A percentile compares a stretch with the other conserved stretches of the same genome.
These are phyloP conservation scores for Leccinum barrowsii DNA, from an alignment of 768 basidiomycete genomes.

Conservation along the genomic window DNA sequence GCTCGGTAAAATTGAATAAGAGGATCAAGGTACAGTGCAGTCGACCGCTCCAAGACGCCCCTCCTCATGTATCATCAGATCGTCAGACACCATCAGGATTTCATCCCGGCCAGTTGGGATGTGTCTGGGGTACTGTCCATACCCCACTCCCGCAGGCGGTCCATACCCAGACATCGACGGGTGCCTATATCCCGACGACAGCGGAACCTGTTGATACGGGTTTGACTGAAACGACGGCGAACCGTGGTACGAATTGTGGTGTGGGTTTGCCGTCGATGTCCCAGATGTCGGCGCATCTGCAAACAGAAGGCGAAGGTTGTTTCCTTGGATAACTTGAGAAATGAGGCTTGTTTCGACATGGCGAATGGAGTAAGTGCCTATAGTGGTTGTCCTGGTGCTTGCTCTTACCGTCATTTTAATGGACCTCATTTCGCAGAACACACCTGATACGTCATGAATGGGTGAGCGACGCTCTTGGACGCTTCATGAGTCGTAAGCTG, in stretches of 20 bases:
- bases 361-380: too few species aligned
- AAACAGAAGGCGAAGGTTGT: slow-evolving; percentile 85
- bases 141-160: slow-evolving; percentile 21
- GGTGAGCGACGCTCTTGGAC: slow-evolving; percentile 74
- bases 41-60: too few species aligned
- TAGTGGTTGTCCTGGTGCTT: too few species aligned
- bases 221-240: slow-evolving; percentile 28
- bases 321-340: slow-evolving; percentile 93
- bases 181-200: slow-evolving; percentile 27
- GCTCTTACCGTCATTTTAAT: too few species aligned
- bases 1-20: too few species aligned
- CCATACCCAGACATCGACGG: slow-evolving; percentile 28
- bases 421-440: neutral
- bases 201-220: slow-evolving; percentile 29
- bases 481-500: slow-evolving; percentile 74
- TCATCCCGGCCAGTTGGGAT: slow-evolving; percentile 68
- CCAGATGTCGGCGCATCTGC: slow-evolving; percentile 90
- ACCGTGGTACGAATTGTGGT: slow-evolving; percentile 35
- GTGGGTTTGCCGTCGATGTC: slow-evolving; percentile 50
- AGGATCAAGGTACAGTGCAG: too few species aligned
- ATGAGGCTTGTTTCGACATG: slow-evolving; percentile 78
- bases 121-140: slow-evolving; percentile 43
- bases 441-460: slow-evolving; percentile 68
- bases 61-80: slow-evolving; percentile 33
- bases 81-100: slow-evolving; percentile 88